A percentile compares a stretch with the other conserved stretches of the same genome.
phyloP scores from a whole-genome alignment of 2,329 filamentous ascomycete species.

The Dactylellina parvicollis region DNA sequence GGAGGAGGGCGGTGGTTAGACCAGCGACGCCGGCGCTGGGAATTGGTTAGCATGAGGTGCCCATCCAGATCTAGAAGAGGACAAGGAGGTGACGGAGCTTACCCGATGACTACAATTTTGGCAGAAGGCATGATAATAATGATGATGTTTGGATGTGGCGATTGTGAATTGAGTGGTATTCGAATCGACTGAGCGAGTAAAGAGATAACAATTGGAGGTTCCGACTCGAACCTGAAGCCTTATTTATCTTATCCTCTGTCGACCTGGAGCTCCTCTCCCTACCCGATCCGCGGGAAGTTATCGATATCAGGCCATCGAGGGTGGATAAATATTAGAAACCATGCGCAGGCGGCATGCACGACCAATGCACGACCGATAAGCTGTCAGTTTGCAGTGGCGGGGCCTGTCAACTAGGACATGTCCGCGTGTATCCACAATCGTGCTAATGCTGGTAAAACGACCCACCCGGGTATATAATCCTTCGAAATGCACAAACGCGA shows the following conservation, averaged over 20 bases:
- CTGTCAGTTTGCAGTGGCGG: too few relatives aligned
- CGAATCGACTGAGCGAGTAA: background rate
- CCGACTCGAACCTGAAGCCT: background rate
- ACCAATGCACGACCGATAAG: too few relatives aligned
- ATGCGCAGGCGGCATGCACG: too few relatives aligned
- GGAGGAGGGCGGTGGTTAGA: constrained; percentile 71
- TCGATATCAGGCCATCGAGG: constrained; percentile 20
- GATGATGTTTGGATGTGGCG: background rate
- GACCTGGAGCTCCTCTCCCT: constrained; percentile 10
- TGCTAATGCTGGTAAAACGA: too few relatives aligned
- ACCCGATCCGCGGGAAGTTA: constrained; percentile 7
- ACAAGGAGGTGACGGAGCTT: constrained; percentile 54
- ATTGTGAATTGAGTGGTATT: background rate
- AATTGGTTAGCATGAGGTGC: background rate
- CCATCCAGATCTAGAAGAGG: background rate
- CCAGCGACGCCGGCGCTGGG: constrained; percentile 72
- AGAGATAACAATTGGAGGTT: background rate
- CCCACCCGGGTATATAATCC: too few relatives aligned
- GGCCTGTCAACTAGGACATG: too few relatives aligned
- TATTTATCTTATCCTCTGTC: background rate
- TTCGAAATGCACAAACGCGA: too few relatives aligned
- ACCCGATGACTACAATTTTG: constrained; percentile 65
- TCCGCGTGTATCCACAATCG: too few relatives aligned
- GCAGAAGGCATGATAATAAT: constrained; percentile 56
- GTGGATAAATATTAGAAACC: background rate